phyloP scores from a whole-genome alignment of 768 basidiomycete genomes.

The Brasilioporus rufonigricans region DNA sequence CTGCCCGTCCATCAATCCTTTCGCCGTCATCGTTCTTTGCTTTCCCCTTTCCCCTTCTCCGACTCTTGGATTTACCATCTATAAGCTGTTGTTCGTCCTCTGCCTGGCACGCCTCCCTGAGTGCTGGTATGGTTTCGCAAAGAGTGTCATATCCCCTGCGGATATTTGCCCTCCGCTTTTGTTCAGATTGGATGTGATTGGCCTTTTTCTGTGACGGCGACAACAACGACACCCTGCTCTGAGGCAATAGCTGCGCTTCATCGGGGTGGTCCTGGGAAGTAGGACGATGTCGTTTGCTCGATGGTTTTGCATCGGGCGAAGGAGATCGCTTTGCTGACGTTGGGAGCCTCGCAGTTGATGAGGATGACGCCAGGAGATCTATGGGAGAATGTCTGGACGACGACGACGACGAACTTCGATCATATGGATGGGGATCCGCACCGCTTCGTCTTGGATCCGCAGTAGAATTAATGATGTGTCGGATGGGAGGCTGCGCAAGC shows the following conservation, averaged over 20 bases:
- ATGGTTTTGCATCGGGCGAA: conserved; percentile 19
- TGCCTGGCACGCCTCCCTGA: conserved; percentile 74
- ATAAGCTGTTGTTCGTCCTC: conserved; percentile 57
- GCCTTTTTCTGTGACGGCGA: conserved; percentile 87
- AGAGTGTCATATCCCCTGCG: conserved; percentile 85
- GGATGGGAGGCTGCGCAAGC: conserved; percentile 16
- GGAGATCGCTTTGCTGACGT: conserved; percentile 28
- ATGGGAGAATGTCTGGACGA: conserved; percentile 28
- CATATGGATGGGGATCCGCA: conserved; percentile 9
- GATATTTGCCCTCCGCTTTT: conserved; percentile 91
- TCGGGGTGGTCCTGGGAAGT: conserved; percentile 8
- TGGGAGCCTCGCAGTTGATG: conserved; percentile 8
- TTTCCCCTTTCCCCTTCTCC: conserved; percentile 37
- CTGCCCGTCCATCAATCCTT: conserved; percentile 78
- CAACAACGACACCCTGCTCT: conserved; percentile 42
- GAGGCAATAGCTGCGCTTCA: conserved; percentile 12
- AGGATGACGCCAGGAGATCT: conserved; percentile 18
- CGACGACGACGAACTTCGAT: conserved; percentile 25
- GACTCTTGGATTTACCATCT: conserved; percentile 35
- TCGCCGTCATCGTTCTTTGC: conserved; percentile 51
- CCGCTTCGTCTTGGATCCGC: conserved; percentile 10
- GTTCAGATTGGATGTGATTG: conserved; percentile 92
- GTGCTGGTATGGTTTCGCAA: conserved; percentile 77
- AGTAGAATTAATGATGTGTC: conserved; percentile 9
- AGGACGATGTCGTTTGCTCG: conserved; percentile 35